Evolutionary conservation across 805 yeast species (phyloP).

Genomic region (Cyberlindnera subsufficiens): DNA sequence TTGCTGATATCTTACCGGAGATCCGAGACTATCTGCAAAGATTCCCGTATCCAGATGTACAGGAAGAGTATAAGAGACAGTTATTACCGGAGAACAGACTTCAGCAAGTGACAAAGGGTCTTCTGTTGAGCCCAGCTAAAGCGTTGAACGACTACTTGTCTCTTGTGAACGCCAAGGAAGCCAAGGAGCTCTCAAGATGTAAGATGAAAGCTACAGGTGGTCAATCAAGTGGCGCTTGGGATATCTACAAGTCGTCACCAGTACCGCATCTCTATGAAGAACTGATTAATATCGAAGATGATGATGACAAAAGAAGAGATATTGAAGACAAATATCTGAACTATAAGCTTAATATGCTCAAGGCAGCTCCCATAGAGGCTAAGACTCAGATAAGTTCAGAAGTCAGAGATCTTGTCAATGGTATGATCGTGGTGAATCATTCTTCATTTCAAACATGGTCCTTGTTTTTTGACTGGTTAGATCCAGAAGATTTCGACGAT

Average conservation of each 20-base stretch:
- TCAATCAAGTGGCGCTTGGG: conserved; percentile 31
- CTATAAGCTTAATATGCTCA: conserved; percentile 49
- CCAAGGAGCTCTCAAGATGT: conserved; percentile 37
- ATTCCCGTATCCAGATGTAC: conserved; percentile 25
- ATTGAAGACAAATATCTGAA: conserved; percentile 57
- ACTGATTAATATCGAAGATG: conserved; percentile 52
- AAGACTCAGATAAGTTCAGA: conserved; percentile 36
- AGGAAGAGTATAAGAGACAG: conserved; percentile 42
- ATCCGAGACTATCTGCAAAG: conserved; percentile 39
- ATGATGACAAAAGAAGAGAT: conserved; percentile 52
- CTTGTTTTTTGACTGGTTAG: conserved; percentile 68
- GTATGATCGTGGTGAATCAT: conserved; percentile 65
- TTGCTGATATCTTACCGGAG: conserved; percentile 44
- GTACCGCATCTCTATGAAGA: conserved; percentile 49
- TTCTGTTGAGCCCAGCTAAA: conserved; percentile 39
- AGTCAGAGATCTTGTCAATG: conserved; percentile 55
- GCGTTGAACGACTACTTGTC: conserved; percentile 40
- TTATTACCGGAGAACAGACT: conserved; percentile 52
- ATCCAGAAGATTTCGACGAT: conserved; percentile 42
- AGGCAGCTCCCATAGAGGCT: conserved; percentile 39
- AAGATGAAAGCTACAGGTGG: conserved; percentile 31
- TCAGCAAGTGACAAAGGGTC: conserved; percentile 45
- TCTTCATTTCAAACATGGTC: conserved; percentile 66
- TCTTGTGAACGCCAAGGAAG: conserved; percentile 35
- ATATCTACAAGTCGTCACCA: conserved; percentile 42